These are phyloP conservation scores for Fusarium hostae DNA, from an alignment of 2,329 filamentous ascomycete genomes.

Conservation along the genomic window DNA sequence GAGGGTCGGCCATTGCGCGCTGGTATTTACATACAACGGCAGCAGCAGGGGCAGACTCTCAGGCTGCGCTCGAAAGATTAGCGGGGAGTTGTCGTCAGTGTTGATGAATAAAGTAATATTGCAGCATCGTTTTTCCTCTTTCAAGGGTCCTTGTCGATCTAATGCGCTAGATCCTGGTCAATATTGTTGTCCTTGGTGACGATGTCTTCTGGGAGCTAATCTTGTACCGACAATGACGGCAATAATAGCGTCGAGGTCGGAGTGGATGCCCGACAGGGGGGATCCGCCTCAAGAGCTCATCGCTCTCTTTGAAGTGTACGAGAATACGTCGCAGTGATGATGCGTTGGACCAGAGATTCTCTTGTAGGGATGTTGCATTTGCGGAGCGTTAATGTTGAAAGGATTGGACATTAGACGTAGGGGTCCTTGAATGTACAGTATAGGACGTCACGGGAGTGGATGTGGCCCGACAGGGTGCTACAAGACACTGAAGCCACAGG, in stretches of 20 bases:
- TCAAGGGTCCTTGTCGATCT: conserved; percentile 36
- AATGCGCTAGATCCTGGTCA: conserved; percentile 26
- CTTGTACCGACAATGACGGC: conserved; percentile 16
- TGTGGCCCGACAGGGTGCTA: conserved; percentile 15
- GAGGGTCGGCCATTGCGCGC: conserved; percentile 43
- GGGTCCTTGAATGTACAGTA: conserved; percentile 17
- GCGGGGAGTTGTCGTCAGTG: conserved; percentile 34
- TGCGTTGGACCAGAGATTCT: conserved; percentile 10
- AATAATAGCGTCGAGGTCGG: conserved; percentile 16
- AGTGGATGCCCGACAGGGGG: conserved; percentile 35
- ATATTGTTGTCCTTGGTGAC: conserved; percentile 38
- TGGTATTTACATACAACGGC: conserved; percentile 39
- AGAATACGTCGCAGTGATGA: conserved; percentile 8
- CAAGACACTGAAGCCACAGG: conserved; percentile 31
- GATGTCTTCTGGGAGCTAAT: conserved; percentile 22
- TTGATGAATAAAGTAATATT: conserved; percentile 30
- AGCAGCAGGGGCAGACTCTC: conserved; percentile 11
- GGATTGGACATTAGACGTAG: conserved; percentile 31
- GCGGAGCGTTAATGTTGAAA: conserved; percentile 21
- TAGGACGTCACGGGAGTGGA: conserved; percentile 30
- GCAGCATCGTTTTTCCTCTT: conserved; percentile 40
- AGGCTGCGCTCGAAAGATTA: conserved; percentile 26
- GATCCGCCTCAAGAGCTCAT: conserved; percentile 41
- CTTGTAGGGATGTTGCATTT: conserved; percentile 31
- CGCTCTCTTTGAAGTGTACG: conserved; percentile 10